A percentile compares a stretch with the other conserved stretches of the same genome.
phyloP scores from a whole-genome alignment of 164 flowering plant genomes.

The Protea cynaroides region DNA sequence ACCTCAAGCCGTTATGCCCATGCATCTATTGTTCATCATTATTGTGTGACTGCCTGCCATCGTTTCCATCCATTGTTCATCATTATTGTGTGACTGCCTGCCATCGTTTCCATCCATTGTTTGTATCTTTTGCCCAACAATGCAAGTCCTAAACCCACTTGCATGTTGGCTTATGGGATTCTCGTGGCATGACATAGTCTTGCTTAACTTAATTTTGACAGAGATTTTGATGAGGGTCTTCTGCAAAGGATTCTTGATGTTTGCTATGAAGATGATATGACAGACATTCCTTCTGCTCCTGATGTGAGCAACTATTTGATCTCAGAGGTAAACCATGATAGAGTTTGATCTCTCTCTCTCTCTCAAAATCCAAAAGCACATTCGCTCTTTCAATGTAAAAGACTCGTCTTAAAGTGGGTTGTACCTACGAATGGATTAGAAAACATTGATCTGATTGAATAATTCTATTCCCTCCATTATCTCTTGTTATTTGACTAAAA shows the following conservation, averaged over 20 bases:
- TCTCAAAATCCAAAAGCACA: background rate
- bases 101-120: no score
- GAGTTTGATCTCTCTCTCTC: background rate
- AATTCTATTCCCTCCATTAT: background rate
- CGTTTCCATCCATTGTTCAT: background rate
- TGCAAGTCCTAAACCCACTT: conserved; percentile 1
- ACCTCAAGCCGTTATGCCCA: background rate
- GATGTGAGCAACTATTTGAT: conserved; percentile 92
- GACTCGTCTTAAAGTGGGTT: background rate
- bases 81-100: background rate
- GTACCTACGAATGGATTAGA: background rate
- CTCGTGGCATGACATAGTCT: background rate
- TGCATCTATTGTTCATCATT: background rate
- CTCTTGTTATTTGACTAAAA: background rate
- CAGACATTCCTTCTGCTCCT: conserved; percentile 61
- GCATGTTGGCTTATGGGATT: background rate
- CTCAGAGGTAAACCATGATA: conserved; percentile 59
- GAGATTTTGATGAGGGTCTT: conserved; percentile 91
- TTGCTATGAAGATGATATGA: conserved; percentile 67
- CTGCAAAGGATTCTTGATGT: conserved; percentile 62
- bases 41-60: background rate
- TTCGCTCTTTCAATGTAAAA: background rate
- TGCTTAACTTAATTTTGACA: conserved; percentile 25
- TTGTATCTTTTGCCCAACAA: background rate
- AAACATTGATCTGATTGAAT: background rate